A percentile compares a stretch with the other conserved stretches of the same genome.
Conservation (phyloP, 345 rosid genomes). For the Brassica incana region DNA sequence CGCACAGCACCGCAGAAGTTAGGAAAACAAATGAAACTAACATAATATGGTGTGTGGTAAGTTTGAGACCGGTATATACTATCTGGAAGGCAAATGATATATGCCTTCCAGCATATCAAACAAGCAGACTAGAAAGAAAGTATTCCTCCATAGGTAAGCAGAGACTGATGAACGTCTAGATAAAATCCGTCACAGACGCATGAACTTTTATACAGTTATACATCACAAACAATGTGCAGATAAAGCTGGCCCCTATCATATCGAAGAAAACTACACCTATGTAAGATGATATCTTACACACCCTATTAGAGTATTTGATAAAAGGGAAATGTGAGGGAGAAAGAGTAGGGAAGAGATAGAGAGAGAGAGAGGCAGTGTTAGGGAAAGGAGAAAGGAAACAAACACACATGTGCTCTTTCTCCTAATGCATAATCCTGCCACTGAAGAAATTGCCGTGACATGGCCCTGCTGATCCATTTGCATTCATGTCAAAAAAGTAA, state of each 20-base stretch:
- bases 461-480: conserved; percentile 99
- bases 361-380: conserved; percentile 80
- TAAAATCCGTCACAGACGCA: neutral
- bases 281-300: conserved; percentile 10
- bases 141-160: neutral
- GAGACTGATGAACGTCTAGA: conserved; percentile 10
- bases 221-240: conserved; percentile 7
- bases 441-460: conserved; percentile 97
- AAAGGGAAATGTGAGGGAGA: conserved; percentile 75
- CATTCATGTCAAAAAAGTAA: conserved; percentile 80
- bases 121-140: conserved; percentile 4
- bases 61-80: neutral
- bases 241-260: conserved; percentile 9
- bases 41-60: conserved; percentile 2
- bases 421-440: conserved; percentile 99
- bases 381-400: conserved; percentile 99
- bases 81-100: conserved; percentile 20
- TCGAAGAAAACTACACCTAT: conserved; percentile 19
- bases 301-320: conserved; percentile 37
- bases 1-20: neutral
- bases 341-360: conserved; percentile 70
- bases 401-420: conserved; percentile 99
- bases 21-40: conserved; percentile 10
- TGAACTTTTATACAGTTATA: neutral
- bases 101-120: neutral